These are phyloP conservation scores for Fusarium sp. DNA, from an alignment of 2,329 filamentous ascomycete genomes.

Conservation along the genomic window DNA sequence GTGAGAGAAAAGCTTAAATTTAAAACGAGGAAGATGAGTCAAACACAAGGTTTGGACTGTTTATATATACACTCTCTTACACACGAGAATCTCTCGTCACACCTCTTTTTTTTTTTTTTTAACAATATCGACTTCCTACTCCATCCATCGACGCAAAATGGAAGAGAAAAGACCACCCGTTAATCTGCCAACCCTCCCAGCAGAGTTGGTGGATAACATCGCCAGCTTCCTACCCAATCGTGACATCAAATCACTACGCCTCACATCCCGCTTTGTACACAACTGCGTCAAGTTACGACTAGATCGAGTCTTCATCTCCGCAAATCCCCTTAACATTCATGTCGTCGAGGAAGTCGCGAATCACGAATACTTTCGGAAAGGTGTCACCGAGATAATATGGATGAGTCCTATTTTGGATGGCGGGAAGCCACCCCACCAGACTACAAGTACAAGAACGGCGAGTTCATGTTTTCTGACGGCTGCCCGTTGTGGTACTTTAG, in stretches of 20 bases:
- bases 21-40: no score
- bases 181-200: background rate
- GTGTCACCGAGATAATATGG: slow-evolving; percentile 54
- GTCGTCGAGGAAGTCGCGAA: slow-evolving; percentile 52
- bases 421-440: accelerated
- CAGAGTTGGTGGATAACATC: background rate
- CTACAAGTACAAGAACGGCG: no score
- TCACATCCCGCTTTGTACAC: background rate
- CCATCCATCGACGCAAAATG: background rate
- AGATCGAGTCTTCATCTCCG: slow-evolving; percentile 53
- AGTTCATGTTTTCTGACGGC: no score
- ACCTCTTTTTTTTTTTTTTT: accelerated
- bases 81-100: background rate
- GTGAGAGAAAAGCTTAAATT: no score
- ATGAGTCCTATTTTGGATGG: slow-evolving; percentile 43
- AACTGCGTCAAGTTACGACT: background rate
- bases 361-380: slow-evolving; percentile 47
- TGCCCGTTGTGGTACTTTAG: accelerated
- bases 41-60: background rate
- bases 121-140: no score
- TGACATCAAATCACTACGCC: slow-evolving; percentile 11
- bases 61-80: background rate
- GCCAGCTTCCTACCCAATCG: background rate
- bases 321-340: slow-evolving; percentile 52
- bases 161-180: background rate